phyloP scores from a whole-genome alignment of 495 filamentous ascomycete species.

The Entonaema liquescens region DNA sequence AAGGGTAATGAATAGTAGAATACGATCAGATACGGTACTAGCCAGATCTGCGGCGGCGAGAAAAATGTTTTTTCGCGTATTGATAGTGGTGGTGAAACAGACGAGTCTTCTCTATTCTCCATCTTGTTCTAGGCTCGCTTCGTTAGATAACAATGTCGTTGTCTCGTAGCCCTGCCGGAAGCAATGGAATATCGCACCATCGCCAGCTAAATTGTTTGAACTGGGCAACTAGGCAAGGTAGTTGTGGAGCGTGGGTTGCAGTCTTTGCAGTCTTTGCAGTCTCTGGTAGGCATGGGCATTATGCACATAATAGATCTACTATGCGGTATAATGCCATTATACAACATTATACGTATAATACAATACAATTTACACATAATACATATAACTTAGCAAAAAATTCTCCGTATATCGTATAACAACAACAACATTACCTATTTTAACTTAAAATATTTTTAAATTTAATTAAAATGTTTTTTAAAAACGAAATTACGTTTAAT shows the following conservation, averaged over 20 bases:
- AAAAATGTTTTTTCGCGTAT: constrained; percentile 12
- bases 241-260: constrained; percentile 9
- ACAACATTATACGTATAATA: too few species aligned
- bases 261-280: too few species aligned
- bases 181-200: constrained; percentile 32
- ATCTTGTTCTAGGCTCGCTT: constrained; percentile 21
- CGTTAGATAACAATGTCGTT: constrained; percentile 15
- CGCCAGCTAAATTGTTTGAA: constrained; percentile 27
- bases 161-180: constrained; percentile 37
- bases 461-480: too few species aligned
- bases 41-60: not conserved
- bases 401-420: too few species aligned
- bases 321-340: too few species aligned
- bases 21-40: not conserved
- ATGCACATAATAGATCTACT: too few species aligned
- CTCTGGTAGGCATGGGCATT: too few species aligned
- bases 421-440: too few species aligned
- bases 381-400: too few species aligned
- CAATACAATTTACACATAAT: too few species aligned
- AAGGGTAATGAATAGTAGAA: not conserved
- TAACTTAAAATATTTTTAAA: too few species aligned
- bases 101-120: constrained; percentile 14
- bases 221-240: constrained; percentile 12
- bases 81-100: constrained; percentile 38
- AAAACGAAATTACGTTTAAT: too few species aligned